These are phyloP conservation scores for Mortierella antarctica DNA, from an alignment of 192 early-diverging fungal species.

Conservation along the genomic window DNA sequence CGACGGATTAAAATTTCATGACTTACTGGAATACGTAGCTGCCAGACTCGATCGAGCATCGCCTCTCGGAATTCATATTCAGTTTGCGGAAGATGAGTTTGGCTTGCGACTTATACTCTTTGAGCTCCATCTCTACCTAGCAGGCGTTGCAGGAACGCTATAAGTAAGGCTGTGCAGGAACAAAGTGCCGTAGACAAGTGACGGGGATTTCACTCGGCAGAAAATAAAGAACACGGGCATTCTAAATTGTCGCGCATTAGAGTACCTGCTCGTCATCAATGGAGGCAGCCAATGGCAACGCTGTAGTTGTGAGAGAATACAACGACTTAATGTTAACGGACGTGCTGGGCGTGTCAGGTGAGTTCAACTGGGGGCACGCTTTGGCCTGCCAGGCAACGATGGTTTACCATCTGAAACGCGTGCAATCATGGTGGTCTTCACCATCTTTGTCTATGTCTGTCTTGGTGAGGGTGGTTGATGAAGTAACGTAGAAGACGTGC, in stretches of 20 bases:
- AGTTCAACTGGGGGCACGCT: background rate
- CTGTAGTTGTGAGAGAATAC: conserved; percentile 10
- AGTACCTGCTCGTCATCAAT: conserved; percentile 94
- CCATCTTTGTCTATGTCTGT: conserved; percentile 68
- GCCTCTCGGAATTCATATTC: conserved; percentile 83
- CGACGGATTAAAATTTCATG: conserved; percentile 12
- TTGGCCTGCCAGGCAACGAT: too few relatives aligned
- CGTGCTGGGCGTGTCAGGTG: too few relatives aligned
- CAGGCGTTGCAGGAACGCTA: background rate
- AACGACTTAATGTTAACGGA: background rate
- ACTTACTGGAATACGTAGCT: conserved; percentile 89
- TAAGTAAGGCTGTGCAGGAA: background rate
- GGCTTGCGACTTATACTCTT: conserved; percentile 94
- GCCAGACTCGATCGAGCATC: conserved; percentile 96
- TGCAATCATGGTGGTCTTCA: conserved; percentile 94
- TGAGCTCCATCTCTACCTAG: conserved; percentile 83
- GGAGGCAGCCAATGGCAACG: conserved; percentile 92
- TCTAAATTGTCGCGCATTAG: background rate
- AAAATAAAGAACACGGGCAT: too few relatives aligned
- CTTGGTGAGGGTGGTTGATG: background rate
- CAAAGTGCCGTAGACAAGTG: background rate
- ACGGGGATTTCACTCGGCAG: background rate
- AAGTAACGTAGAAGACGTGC: too few relatives aligned
- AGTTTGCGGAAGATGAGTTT: conserved; percentile 94
- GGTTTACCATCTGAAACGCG: conserved; percentile 84